phyloP scores from a whole-genome alignment of 257 asterid genomes.

The Solanum chiquidenum region DNA sequence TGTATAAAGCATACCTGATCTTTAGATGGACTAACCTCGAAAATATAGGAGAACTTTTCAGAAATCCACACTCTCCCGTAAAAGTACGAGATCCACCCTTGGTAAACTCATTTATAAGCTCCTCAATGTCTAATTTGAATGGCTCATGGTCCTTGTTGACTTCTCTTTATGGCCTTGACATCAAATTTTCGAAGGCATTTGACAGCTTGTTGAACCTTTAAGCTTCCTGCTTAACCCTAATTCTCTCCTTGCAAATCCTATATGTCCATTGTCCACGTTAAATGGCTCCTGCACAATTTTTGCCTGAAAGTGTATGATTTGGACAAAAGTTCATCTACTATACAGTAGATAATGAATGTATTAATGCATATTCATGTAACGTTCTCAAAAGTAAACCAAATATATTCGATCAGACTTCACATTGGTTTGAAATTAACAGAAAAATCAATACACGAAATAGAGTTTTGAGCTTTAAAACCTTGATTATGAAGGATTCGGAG shows the following conservation, averaged over 20 bases:
- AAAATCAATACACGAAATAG: too few species aligned
- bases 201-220: not conserved
- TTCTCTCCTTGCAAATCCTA: not conserved
- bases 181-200: not conserved
- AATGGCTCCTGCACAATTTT: not conserved
- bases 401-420: too few species aligned
- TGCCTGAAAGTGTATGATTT: not conserved
- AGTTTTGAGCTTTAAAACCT: too few species aligned
- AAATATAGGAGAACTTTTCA: slow-evolving; percentile 58
- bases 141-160: slow-evolving; percentile 48
- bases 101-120: slow-evolving; percentile 51
- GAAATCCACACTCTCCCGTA: slow-evolving; percentile 72
- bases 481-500: too few species aligned
- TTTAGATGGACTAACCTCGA: slow-evolving; percentile 68
- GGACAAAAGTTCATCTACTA: not conserved
- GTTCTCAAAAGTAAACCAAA: not conserved
- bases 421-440: too few species aligned
- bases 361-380: not conserved
- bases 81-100: slow-evolving; percentile 49
- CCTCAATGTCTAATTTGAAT: slow-evolving; percentile 68
- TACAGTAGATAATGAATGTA: not conserved
- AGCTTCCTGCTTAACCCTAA: not conserved
- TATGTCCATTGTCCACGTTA: not conserved
- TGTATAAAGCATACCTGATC: slow-evolving; percentile 77
- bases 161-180: not conserved